A percentile compares a stretch with the other conserved stretches of the same genome.
Conservation (phyloP, 2,329 filamentous ascomycete genomes). For the Triangularia verruculosa region DNA sequence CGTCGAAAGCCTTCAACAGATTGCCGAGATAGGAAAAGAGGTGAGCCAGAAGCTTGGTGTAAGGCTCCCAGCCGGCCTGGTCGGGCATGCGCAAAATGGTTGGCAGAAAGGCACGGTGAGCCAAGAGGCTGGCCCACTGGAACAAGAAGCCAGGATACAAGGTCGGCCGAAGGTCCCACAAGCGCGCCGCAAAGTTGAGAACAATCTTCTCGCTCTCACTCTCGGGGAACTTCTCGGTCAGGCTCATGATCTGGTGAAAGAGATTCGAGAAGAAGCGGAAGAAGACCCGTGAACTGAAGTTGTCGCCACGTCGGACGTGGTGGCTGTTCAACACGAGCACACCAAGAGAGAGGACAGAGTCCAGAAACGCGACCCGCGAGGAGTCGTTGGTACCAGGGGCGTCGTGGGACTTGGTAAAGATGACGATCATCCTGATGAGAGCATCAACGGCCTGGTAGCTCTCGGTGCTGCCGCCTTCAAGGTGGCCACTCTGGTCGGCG, state of each 20-base stretch:
- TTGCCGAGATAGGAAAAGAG: slow-evolving; percentile 74
- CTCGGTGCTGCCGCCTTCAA: slow-evolving; percentile 56
- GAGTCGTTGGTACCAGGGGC: slow-evolving; percentile 40
- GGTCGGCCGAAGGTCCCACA: slow-evolving; percentile 71
- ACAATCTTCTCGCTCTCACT: slow-evolving; percentile 67
- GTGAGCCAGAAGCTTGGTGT: slow-evolving; percentile 69
- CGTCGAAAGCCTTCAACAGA: slow-evolving; percentile 70
- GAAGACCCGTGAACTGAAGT: slow-evolving; percentile 85
- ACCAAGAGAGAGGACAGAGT: slow-evolving; percentile 73
- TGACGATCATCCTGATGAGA: slow-evolving; percentile 73
- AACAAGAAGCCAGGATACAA: slow-evolving; percentile 81
- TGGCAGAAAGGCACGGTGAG: slow-evolving; percentile 83
- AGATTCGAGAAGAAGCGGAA: slow-evolving; percentile 84
- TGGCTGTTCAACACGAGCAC: slow-evolving; percentile 83
- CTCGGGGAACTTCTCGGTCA: slow-evolving; percentile 56
- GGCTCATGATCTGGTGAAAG: slow-evolving; percentile 67
- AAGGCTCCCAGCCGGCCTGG: slow-evolving; percentile 71
- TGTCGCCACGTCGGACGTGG: slow-evolving; percentile 74
- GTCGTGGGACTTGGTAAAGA: slow-evolving; percentile 70
- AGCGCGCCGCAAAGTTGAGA: slow-evolving; percentile 65
- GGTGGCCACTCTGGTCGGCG: slow-evolving; percentile 69
- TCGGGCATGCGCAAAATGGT: slow-evolving; percentile 67
- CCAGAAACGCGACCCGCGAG: slow-evolving; percentile 61
- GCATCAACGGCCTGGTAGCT: slow-evolving; percentile 68
- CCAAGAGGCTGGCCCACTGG: slow-evolving; percentile 77